These are phyloP conservation scores for Antitrichia curtipendula DNA, from an alignment of 225 moss, liverwort and hornwort species.

Conservation along the genomic window DNA sequence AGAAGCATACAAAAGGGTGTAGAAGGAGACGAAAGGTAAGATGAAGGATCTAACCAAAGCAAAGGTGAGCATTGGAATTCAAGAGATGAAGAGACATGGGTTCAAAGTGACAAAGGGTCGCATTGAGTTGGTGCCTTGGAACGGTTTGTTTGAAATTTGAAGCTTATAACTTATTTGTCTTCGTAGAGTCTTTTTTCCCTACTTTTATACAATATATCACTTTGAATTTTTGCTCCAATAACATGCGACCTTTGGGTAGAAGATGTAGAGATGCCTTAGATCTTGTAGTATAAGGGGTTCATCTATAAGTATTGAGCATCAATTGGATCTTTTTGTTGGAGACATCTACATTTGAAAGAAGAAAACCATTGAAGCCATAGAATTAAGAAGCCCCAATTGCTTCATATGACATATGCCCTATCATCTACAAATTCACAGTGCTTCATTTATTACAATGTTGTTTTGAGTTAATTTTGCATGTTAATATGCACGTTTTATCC, in stretches of 20 bases:
- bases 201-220: not conserved
- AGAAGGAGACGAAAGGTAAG: not conserved
- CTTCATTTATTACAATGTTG: accelerated
- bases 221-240: too few species aligned
- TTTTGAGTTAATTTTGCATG: not conserved
- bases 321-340: not conserved
- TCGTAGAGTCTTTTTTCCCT: too few species aligned
- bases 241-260: accelerated
- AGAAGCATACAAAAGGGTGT: not conserved
- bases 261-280: accelerated
- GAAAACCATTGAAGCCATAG: too few species aligned
- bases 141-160: not conserved
- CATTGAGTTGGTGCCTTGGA: not conserved
- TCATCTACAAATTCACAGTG: not conserved
- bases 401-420: accelerated
- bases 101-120: not conserved
- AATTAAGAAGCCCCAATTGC: accelerated
- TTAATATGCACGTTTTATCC: not conserved
- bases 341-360: not conserved
- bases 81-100: not conserved
- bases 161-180: not conserved
- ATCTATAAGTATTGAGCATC: not conserved
- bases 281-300: not conserved
- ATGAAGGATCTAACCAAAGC: not conserved
- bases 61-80: not conserved